Base-by-base conservation (phyloP, 192 early-diverging fungal species). In the Umbelopsis vinacea region DNA sequence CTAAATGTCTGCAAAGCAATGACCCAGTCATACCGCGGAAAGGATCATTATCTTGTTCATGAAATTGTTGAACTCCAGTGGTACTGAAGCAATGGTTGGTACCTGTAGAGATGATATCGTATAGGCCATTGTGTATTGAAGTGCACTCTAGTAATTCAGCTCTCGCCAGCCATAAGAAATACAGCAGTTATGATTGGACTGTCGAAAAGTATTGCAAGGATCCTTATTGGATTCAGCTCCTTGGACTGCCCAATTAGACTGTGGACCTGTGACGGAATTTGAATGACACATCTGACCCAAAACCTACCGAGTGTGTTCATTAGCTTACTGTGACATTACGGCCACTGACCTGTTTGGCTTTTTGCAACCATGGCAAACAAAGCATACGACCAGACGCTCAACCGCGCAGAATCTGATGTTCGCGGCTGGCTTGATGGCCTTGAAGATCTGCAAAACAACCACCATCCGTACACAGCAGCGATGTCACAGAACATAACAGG, bases 241-340 rank as follows among this genome's bases (percentile, higher is more conserved):
- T 6, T 43, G 11, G 3, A 1, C 1, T 43, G 40, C 11, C 57
- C 37, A 63, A 50, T 50, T 50, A 50, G n/a, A 50, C 11, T 8
- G 33, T 63, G 33, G 12, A 26, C 33, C 19, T 63, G 33, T 63
- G 33, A 63, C 57, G 57, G 57, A 63, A 29, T 37, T 63, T 63
- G 33, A 63, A 63, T 17, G 33, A 26, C 57, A 63, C 57, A 63
- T 63, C 57, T 63, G 57, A 63, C 57, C 33, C 57, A 63, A 50
- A n/a, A 26, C 57, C 26, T 12, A n/a, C 57, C 33, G 29, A 35
- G 57, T 63, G 29, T 57, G 57, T 12, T 37, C 15, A 6, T 14
- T 26, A 38, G 57, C 29, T 50, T 19, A 37, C 19, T 33, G 57
- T 63, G 57, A 63, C 57, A 63, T 35, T 37, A 17, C 11, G 10